These are phyloP conservation scores for Arachnomyces sp. DNA, from an alignment of 2,329 filamentous ascomycete genomes.

Conservation along the genomic window DNA sequence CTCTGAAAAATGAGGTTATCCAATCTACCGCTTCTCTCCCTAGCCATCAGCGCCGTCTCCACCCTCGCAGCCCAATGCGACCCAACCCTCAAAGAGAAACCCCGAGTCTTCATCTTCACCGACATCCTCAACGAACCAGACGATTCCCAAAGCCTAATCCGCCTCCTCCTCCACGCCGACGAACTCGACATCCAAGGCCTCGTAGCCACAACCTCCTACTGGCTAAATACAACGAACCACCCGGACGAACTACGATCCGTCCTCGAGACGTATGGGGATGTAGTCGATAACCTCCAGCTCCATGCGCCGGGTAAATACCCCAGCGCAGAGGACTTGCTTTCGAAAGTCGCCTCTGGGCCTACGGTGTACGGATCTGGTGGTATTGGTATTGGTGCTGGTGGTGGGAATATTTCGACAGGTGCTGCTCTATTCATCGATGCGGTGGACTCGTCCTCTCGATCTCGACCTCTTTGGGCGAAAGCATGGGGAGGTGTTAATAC, in stretches of 20 bases:
- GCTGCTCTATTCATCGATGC: conserved; percentile 37
- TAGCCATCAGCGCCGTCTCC: too few species aligned
- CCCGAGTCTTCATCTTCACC: conserved; percentile 34
- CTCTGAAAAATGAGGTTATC: too few species aligned
- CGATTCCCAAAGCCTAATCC: conserved; percentile 38
- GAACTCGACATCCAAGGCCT: conserved; percentile 40
- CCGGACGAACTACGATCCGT: conserved; percentile 39
- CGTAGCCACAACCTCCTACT: conserved; percentile 40
- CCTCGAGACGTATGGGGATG: conserved; percentile 36
- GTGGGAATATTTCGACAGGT: conserved; percentile 33
- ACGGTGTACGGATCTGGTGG: conserved; percentile 26
- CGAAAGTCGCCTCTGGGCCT: conserved; percentile 30
- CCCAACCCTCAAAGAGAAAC: conserved; percentile 23
- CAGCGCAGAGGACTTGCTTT: conserved; percentile 28
- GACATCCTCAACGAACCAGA: conserved; percentile 43
- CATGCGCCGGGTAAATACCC: conserved; percentile 41
- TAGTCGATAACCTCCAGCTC: conserved; percentile 40
- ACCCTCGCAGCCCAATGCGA: too few species aligned
- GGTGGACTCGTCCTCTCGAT: conserved; percentile 30
- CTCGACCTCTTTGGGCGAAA: conserved; percentile 44
- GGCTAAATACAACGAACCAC: conserved; percentile 35
- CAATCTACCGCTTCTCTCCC: too few species aligned
- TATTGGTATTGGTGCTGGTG: conserved; percentile 32
- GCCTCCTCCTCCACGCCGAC: conserved; percentile 40
- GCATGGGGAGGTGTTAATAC: conserved; percentile 48